Evolutionary conservation across 2,329 filamentous ascomycete species (phyloP).

Genomic region (Diplodia intermedia): DNA sequence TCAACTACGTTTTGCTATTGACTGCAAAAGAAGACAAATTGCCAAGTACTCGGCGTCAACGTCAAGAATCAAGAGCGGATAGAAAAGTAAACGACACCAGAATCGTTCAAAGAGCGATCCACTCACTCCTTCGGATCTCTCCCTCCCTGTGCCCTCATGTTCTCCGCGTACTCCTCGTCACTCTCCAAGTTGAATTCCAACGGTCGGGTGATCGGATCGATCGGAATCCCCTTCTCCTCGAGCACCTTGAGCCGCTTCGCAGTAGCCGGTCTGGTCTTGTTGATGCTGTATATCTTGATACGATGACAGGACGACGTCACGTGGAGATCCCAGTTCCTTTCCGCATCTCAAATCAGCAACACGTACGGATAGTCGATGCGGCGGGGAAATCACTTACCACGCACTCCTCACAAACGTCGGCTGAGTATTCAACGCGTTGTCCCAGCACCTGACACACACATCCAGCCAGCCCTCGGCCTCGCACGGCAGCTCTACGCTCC

Average conservation of each 20-base stretch:
- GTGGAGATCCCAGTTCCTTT: slow-evolving; percentile 71
- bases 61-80: neutral
- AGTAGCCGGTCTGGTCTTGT: slow-evolving; percentile 58
- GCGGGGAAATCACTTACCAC: slow-evolving; percentile 42
- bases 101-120: neutral
- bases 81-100: neutral
- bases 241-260: slow-evolving; percentile 59
- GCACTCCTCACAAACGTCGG: slow-evolving; percentile 53
- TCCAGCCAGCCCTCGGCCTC: slow-evolving; percentile 58
- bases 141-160: slow-evolving; percentile 51
- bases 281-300: slow-evolving; percentile 68
- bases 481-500: slow-evolving; percentile 68
- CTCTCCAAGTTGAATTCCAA: slow-evolving; percentile 58
- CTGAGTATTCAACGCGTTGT: slow-evolving; percentile 56
- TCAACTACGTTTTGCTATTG: neutral
- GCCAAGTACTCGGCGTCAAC: too few relatives aligned
- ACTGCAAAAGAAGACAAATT: too few relatives aligned
- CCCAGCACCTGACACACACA: slow-evolving; percentile 54
- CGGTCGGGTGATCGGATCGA: slow-evolving; percentile 63
- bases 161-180: slow-evolving; percentile 57
- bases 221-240: slow-evolving; percentile 55
- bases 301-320: slow-evolving; percentile 69
- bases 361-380: neutral
- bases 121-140: slow-evolving; percentile 54
- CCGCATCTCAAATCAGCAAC: slow-evolving; percentile 32